Conservation (phyloP, 352 stramenopile genomes). For the Phytopythium chamaehyphon region DNA sequence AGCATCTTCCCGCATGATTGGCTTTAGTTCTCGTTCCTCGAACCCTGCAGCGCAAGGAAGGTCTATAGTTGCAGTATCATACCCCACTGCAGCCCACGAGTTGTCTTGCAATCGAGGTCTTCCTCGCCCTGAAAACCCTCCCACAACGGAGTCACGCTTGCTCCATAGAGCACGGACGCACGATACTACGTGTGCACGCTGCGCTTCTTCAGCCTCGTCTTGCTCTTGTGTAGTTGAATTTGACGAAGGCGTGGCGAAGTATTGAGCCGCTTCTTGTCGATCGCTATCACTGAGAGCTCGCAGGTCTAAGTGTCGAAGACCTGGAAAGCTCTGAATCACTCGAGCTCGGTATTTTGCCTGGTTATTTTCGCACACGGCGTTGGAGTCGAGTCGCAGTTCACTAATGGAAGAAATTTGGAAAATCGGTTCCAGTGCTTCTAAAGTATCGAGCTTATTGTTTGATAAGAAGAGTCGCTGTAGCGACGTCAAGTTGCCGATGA, state of each 20-base stretch:
- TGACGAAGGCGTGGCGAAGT: conserved; percentile 17
- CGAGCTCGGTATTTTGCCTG: conserved; percentile 53
- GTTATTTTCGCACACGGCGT: conserved; percentile 50
- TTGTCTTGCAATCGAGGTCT: not conserved
- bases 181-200: conserved; percentile 47
- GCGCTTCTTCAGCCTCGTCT: conserved; percentile 41
- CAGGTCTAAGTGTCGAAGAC: conserved; percentile 84
- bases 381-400: conserved; percentile 87
- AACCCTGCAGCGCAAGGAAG: conserved; percentile 2
- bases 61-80: conserved; percentile 4
- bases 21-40: conserved; percentile 33
- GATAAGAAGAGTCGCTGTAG: conserved; percentile 89
- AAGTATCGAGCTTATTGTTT: conserved; percentile 82
- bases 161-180: conserved; percentile 38
- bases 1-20: conserved; percentile 42
- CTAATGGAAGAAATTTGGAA: conserved; percentile 70
- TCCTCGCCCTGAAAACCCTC: not conserved
- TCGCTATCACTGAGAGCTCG: conserved; percentile 75
- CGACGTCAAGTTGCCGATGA: conserved; percentile 63
- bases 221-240: conserved; percentile 29
- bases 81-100: conserved; percentile 8
- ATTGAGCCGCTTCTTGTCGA: conserved; percentile 40
- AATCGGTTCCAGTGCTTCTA: conserved; percentile 70
- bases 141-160: conserved; percentile 1
- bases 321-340: conserved; percentile 71